phyloP scores from a whole-genome alignment of 352 stramenopile species.

The Pythium scleroteichum region DNA sequence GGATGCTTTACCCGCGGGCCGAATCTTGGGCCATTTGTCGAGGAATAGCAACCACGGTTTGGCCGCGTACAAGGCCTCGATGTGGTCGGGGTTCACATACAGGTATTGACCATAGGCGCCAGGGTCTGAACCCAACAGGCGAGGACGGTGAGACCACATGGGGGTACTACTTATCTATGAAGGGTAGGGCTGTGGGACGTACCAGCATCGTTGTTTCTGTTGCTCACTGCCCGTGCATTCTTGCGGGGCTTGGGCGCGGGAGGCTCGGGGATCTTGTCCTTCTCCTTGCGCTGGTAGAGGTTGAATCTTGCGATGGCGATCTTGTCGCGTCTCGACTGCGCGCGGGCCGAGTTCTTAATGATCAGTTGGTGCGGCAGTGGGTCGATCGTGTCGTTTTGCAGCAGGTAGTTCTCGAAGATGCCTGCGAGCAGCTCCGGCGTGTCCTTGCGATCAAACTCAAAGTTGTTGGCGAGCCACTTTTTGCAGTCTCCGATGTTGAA shows the following conservation, averaged over 20 bases:
- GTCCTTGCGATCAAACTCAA: constrained; percentile 60
- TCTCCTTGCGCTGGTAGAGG: constrained; percentile 31
- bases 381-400: constrained; percentile 47
- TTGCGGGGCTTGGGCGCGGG: constrained; percentile 14
- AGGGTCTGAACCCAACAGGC: constrained; percentile 11
- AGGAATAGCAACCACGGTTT: constrained; percentile 30
- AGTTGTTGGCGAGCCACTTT: constrained; percentile 53
- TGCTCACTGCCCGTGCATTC: background rate
- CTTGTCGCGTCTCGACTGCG: constrained; percentile 35
- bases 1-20: constrained; percentile 14
- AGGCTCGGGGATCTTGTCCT: constrained; percentile 10
- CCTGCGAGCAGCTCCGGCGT: constrained; percentile 41
- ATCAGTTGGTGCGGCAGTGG: constrained; percentile 51
- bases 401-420: constrained; percentile 57
- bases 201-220: too few relatives aligned
- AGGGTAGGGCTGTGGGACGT: too few relatives aligned
- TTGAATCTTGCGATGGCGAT: constrained; percentile 30
- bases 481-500: constrained; percentile 48
- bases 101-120: constrained; percentile 27
- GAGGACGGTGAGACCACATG: background rate
- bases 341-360: constrained; percentile 50
- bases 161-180: too few relatives aligned
- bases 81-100: constrained; percentile 19
- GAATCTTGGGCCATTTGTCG: constrained; percentile 32
- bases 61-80: constrained; percentile 30